Base-by-base conservation (phyloP, 345 rosid genomes). In the Rhizophora apiculata region DNA sequence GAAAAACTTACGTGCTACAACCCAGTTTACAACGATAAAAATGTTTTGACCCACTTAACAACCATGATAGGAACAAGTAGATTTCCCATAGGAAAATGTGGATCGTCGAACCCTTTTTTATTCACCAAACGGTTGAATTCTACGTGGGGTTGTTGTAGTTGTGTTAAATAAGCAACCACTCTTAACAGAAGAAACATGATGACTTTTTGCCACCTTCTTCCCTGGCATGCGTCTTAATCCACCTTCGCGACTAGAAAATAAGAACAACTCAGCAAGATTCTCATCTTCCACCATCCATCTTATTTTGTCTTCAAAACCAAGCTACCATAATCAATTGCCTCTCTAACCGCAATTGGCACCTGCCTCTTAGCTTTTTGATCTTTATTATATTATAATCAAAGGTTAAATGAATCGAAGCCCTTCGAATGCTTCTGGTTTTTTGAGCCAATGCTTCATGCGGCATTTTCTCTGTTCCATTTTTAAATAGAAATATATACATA, bases 101-200 rank as follows among this genome's bases (percentile, higher is more conserved):
- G 49, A 43, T 43, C 49, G 8, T 15, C 1, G 49, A 43, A 15
- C 49, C 5, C 15, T 43, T 43, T 43, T 13, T 3, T 56, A 75
- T 56, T 69, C 68, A 74, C 82, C 82, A 58, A 77, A 70, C 81
- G 58, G 16, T n/a, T 30, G 36, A 60, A 27, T 43, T 46, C 53
- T 30, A 54, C 30, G 55, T 9, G 73, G 63, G 78, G 81, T 83
- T 7, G 84, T 83, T 83, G 76, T 68, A 76, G 79, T 58, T 73
- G 84, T 83, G 79, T 70, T 58, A 68, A 76, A 73, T 71, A 83
- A 80, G 86, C 82, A 83, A 83, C 68, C 73, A 5, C 22, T 22
- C 61, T 53, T 51, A 60, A 64, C 62, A 29, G 59, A 24, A 37
- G 30, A 48, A 68, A 21, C 3, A 82, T 77, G 74, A 79, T 68